Base-by-base conservation (phyloP, 75 land plant species). In the Cupressus sempervirens region DNA sequence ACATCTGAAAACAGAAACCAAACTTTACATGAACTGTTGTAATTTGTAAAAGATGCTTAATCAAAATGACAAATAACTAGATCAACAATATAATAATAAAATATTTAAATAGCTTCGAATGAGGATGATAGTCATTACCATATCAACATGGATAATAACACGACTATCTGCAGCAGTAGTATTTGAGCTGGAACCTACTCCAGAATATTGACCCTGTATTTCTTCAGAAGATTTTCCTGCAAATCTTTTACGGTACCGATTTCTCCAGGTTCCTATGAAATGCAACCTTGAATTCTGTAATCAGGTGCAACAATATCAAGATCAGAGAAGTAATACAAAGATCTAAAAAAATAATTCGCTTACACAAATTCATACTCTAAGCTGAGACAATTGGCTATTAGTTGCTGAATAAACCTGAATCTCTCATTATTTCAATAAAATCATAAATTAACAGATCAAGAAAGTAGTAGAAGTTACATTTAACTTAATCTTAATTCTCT, bases 221-320 rank as follows among this genome's bases (percentile, higher is more conserved):
- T 48, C 48, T 83, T 87, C 91, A 82, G 62, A 54, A 18, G 50
- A 48, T 53, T 73, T 82, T 81, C 53, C 86, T 30, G 88, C 82
- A 82, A 91, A 93, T 30, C 94, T 93, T 81, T 91, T 93, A 13
- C 92, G 94, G 74, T 98, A 98, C 13, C 99, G 92, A 53, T 87
- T 95, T 80, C 96, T 94, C 99, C 99, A 98, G 35, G 99, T 98
- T 84, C 99, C 99, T 81, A 98, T 98, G 48, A 98, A 98, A 85
- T 98, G 99, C 80, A 98, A 86, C 91, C 99, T 92, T 62, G 99
- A 98, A 80, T 85, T 90, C 99, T 91, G 88, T 65, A 89, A 29
- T 41, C 48, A 88, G 88, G 83, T 76, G 88, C 30, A 85, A 83
- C 12, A 30, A 20, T 62, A 23, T 62, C n/a, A 62, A 62, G 67